A percentile compares a stretch with the other conserved stretches of the same genome.
Conservation (phyloP, 2,329 filamentous ascomycete species). For the Fusarium brevicatenulatum region DNA sequence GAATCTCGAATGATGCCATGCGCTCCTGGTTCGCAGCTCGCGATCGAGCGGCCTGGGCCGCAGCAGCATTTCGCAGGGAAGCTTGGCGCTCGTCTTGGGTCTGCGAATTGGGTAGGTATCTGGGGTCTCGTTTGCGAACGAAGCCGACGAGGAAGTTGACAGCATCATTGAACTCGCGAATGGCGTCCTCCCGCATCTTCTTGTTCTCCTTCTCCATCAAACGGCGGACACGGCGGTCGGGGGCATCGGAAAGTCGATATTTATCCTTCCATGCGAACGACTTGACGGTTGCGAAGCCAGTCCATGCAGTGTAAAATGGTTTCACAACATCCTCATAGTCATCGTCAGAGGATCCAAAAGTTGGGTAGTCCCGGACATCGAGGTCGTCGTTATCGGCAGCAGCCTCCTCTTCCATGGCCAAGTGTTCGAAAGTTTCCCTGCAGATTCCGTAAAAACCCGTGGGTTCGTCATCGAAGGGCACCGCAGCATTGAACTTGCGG, state of each 20-base stretch:
- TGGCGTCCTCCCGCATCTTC: slow-evolving; percentile 81
- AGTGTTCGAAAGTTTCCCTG: slow-evolving; percentile 78
- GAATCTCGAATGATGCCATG: slow-evolving; percentile 70
- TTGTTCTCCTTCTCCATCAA: slow-evolving; percentile 97
- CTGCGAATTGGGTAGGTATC: slow-evolving; percentile 80
- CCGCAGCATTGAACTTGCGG: slow-evolving; percentile 78
- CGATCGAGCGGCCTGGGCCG: slow-evolving; percentile 84
- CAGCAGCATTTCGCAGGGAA: slow-evolving; percentile 78
- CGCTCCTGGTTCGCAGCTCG: slow-evolving; percentile 84
- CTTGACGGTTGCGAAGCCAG: slow-evolving; percentile 83
- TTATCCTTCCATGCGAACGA: slow-evolving; percentile 90
- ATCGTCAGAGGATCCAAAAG: slow-evolving; percentile 83
- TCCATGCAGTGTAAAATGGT: slow-evolving; percentile 84
- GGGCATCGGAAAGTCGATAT: slow-evolving; percentile 84
- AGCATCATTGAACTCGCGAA: slow-evolving; percentile 91
- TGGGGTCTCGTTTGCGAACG: slow-evolving; percentile 88
- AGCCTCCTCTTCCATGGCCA: slow-evolving; percentile 82
- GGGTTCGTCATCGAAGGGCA: slow-evolving; percentile 83
- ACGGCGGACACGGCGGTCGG: slow-evolving; percentile 83
- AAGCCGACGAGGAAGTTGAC: slow-evolving; percentile 88
- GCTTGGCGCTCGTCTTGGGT: slow-evolving; percentile 85
- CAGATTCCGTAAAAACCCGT: slow-evolving; percentile 87
- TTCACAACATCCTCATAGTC: slow-evolving; percentile 80
- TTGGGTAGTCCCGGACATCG: slow-evolving; percentile 74
- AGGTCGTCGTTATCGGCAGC: slow-evolving; percentile 76